Base-by-base conservation (phyloP, 2,329 filamentous ascomycete genomes). In the Macrophomina phaseolina region DNA sequence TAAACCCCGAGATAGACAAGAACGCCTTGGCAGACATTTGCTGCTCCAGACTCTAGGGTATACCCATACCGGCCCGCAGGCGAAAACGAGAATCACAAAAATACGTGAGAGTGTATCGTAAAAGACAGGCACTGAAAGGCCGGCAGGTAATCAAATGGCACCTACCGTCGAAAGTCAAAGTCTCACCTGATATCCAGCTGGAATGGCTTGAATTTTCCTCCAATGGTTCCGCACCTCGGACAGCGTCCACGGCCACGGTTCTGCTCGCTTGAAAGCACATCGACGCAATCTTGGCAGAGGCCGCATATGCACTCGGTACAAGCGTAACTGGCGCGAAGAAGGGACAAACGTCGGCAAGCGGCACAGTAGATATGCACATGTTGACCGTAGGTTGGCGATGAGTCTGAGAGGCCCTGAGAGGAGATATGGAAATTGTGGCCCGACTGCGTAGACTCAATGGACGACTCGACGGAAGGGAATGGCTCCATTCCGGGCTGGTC, bases 231-330 rank as follows among this genome's bases (percentile, higher is more conserved):
- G 76, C 92, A 95, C 70, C 89, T 86, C 67, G 92, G 91, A 80
- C 92, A 95, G 76, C 91, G 77, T 51, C 80, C 91, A 73, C 90
- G 82, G 12, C 91, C 90, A 61, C 90, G 75, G 38, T 75, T 89
- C 76, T 93, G 90, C 76, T 93, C 91, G 71, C 86, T 87, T 79
- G 92, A 89, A 65, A 94, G 83, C 40, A 92, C 88, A 73, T 93
- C 90, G 67, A 97, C 93, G 74, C 94, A 98, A 67, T 93, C 89
- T 70, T 90, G 88, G 78, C 95, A 98, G 60, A 98, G 86, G 16
- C 94, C 94, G 76, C 93, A 97, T 70, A 98, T 97, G 78, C 95
- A 98, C 78, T 97, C 94, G 1, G 94, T 97, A 78, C 94, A 98
- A 28, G 94, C 94, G 75, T 93, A 97, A 40, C 92, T 95, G 73